Evolutionary conservation across 2,329 filamentous ascomycete genomes (phyloP), one percentile per base, ranked within the genome.

Genomic region (Lachnellula subtilissima): DNA sequence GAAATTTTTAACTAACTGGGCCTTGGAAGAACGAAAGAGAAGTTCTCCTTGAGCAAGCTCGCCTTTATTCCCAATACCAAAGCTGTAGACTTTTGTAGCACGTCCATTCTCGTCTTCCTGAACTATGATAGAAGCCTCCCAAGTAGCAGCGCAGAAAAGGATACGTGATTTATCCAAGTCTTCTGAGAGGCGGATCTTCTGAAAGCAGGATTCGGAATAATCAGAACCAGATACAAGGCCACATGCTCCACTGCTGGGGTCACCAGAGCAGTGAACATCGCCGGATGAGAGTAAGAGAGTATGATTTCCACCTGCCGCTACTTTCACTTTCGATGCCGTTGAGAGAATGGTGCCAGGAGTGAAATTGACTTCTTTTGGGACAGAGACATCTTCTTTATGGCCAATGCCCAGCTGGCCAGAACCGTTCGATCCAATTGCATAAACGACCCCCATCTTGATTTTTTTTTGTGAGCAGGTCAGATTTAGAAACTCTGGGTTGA

Each of bases 271-370:
- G 66, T 83, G 88, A 0, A 92, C 74, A 1, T 73, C 64, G 0
- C 86, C 86, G 4, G 75, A 67, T n/a, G 80, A 82, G 11, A 91
- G 75, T 9, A 96, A 70, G 4, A 97, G 73, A 0, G 91, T 95
- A 71, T 97, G 93, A 67, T 97, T 97, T 1, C 92, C 92, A 4
- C 93, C 93, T 7, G 89, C 78, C 17, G 45, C 45, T 25, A 48
- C 45, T 55, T 49, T 62, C 7, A 69, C 57, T 52, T 66, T 61
- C 51, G 68, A 63, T 54, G 78, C 69, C 15, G 70, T 60, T 25
- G 28, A 32, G 11, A 70, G 66, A 14, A 74, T 69, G 28, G 66
- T 63, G 37, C 72, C 68, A 50, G 54, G 48, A 5, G 75, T 68
- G 69, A 89, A 87, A n/a, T 80, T 64, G 60, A 83, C 84, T 59